Evolutionary conservation across 352 stramenopile genomes (phyloP), one percentile per base, ranked within the genome.

Genomic region (Peronospora farinosa): DNA sequence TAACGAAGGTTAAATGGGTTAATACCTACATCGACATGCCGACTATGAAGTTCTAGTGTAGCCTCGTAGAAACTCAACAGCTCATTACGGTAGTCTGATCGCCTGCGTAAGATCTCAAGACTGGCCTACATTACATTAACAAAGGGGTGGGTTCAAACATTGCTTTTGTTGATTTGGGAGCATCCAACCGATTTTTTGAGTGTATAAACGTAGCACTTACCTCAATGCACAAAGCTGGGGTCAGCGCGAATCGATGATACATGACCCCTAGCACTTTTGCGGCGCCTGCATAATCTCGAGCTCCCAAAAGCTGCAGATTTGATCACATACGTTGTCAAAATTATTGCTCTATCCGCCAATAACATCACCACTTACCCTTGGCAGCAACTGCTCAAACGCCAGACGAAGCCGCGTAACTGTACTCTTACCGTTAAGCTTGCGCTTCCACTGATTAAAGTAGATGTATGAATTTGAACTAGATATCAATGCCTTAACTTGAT

Each of bases 51-150:
- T 28, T 67, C 40, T 12, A 90, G 43, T 10, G 67, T 63, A 25
- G 60, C 58, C 9, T 82, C 55, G 19, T 87, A 87, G 39, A 88
- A 87, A 15, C 54, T 54, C 17, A 83, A 47, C 5, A 90, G 53
- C 13, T 79, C 65, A 36, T 74, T 68, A n/a, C 57, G 69, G 31
- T 72, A 62, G 11, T 83, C 64, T 7, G 63, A 68, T 27, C 82
- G 65, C 17, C 72, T 63, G 4, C 78, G 78, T 30, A 92, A 38
- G 42, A 92, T 86, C 54, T 90, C 79, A 13, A 92, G 51, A 46
- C 82, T 92, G 7, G 74, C 60, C 79, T 92, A 51, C 27, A 23
- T 31, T 7, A 44, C 19, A 52, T 17, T 2, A 28, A 37, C 35
- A 9, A 27, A 27, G 23, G 3, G 8, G n/a, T 25, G 19, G 13